Evolutionary conservation across 2,329 filamentous ascomycete species (phyloP), one percentile per base, ranked within the genome.

Genomic region (Fusarium sp.): DNA sequence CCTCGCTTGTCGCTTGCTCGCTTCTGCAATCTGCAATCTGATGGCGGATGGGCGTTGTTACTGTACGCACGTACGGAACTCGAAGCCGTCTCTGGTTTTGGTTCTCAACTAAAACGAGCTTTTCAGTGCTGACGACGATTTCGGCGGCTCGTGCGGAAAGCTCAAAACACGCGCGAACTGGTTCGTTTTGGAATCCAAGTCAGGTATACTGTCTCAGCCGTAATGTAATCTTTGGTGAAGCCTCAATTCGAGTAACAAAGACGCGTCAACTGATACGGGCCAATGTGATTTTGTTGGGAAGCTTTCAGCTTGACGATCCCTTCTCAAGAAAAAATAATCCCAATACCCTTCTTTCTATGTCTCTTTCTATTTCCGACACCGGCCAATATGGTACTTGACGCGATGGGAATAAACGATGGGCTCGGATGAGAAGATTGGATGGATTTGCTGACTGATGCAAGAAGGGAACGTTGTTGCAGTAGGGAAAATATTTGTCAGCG

Each of bases 401-500:
- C 55, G 55, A 66, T 61, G 62, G 55, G 47, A 66, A 66, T 66
- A 55, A 55, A 61, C 62, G 62, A 56, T 53, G 54, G 66, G 42
- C 27, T 46, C 48, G 53, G 30, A 27, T 41, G 23, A 43, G 58
- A 37, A 69, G 51, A 61, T 61, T 55, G 61, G 57, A 66, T 42
- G 46, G 55, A 43, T 68, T 55, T 66, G 68, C 68, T 70, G 66
- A 71, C 61, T 68, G 63, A 68, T 72, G 60, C 48, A 25, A 57
- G 48, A 59, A 63, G 55, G 59, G 57, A 55, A 58, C 62, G 66
- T 72, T 70, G 69, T 59, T 72, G 67, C 42, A 71, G 51, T 37
- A 67, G 61, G 47, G 48, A 68, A 70, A 68, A 62, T 65, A 73
- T 75, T 75, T 75, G 73, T 75, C 73, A 75, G 73, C 73, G 73